Evolutionary conservation across 2,329 filamentous ascomycete genomes (phyloP).

Genomic region (Diplodia seriata): DNA sequence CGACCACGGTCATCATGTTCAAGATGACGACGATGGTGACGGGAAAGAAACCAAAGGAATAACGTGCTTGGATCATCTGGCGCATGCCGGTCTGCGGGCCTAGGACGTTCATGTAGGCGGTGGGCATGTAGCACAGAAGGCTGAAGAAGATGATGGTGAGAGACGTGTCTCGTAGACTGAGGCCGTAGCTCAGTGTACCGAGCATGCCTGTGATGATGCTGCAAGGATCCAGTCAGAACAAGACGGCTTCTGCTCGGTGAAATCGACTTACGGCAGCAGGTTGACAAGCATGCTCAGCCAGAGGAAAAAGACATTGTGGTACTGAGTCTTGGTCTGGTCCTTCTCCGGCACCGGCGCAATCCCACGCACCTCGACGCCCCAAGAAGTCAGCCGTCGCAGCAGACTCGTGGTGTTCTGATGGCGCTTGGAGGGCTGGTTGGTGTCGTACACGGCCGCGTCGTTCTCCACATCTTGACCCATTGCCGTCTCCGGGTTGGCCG

Average conservation of each 20-base stretch:
- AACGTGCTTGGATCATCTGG: conserved; percentile 70
- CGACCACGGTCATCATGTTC: conserved; percentile 67
- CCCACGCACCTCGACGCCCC: conserved; percentile 50
- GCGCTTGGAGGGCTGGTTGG: neutral
- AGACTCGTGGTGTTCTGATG: conserved; percentile 1
- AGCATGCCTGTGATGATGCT: conserved; percentile 70
- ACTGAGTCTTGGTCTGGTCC: conserved; percentile 60
- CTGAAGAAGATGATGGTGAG: conserved; percentile 70
- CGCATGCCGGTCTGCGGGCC: conserved; percentile 67
- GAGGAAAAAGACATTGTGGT: conserved; percentile 65
- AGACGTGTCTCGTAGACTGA: conserved; percentile 63
- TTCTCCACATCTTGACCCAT: neutral
- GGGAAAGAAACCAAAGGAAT: conserved; percentile 66
- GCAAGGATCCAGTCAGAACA: conserved; percentile 37
- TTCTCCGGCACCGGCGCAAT: conserved; percentile 63
- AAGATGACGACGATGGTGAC: conserved; percentile 67
- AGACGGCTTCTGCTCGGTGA: neutral
- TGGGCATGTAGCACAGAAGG: conserved; percentile 60
- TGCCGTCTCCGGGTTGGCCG: neutral
- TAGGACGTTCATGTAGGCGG: conserved; percentile 64
- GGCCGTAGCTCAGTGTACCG: conserved; percentile 62
- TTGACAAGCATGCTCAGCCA: conserved; percentile 66
- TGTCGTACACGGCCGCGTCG: neutral
- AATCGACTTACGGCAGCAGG: conserved; percentile 61
- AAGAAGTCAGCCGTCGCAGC: conserved; percentile 10